Conservation (phyloP, 2,329 filamentous ascomycete species). For the Paramyrothecium sp. region DNA sequence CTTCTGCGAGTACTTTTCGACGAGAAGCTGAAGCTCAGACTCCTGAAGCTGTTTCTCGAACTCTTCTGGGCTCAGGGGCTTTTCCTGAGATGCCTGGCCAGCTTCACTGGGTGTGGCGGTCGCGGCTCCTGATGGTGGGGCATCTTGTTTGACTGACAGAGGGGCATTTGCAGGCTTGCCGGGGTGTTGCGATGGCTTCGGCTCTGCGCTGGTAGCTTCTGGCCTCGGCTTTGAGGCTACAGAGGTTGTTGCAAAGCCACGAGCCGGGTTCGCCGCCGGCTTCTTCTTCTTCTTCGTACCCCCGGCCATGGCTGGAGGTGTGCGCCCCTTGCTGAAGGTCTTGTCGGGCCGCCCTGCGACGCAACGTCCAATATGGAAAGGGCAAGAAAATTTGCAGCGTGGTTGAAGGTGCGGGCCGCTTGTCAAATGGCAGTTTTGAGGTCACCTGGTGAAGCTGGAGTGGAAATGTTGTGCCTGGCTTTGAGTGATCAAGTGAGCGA, state of each 20-base stretch:
- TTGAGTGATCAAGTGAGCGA: not conserved
- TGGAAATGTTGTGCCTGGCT: not conserved
- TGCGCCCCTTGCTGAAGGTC: not conserved
- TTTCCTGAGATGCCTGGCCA: slow-evolving; percentile 22
- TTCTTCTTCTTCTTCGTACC: slow-evolving; percentile 84
- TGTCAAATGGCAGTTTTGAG: no score
- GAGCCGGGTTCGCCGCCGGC: slow-evolving; percentile 78
- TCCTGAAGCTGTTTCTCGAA: slow-evolving; percentile 87
- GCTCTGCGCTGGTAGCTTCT: slow-evolving; percentile 47
- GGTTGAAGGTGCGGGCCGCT: no score
- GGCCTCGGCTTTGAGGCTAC: slow-evolving; percentile 78
- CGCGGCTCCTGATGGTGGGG: slow-evolving; percentile 23
- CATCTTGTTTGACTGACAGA: slow-evolving; percentile 22
- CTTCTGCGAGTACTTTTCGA: slow-evolving; percentile 81
- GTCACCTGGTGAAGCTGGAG: not conserved
- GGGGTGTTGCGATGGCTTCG: slow-evolving; percentile 15
- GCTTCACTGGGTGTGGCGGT: slow-evolving; percentile 18
- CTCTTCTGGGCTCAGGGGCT: slow-evolving; percentile 76
- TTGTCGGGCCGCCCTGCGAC: not conserved
- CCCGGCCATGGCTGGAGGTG: slow-evolving; percentile 58
- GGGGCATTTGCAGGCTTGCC: slow-evolving; percentile 24
- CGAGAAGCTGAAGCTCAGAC: slow-evolving; percentile 81
- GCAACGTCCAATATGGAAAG: not conserved
- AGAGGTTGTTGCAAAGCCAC: slow-evolving; percentile 92
- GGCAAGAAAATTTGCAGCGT: not conserved